Percentiles rank a stretch among this genome's conserved stretches.
Evolutionary conservation across 2,329 filamentous ascomycete genomes (phyloP).

Genomic region (Escovopsis sp.): DNA sequence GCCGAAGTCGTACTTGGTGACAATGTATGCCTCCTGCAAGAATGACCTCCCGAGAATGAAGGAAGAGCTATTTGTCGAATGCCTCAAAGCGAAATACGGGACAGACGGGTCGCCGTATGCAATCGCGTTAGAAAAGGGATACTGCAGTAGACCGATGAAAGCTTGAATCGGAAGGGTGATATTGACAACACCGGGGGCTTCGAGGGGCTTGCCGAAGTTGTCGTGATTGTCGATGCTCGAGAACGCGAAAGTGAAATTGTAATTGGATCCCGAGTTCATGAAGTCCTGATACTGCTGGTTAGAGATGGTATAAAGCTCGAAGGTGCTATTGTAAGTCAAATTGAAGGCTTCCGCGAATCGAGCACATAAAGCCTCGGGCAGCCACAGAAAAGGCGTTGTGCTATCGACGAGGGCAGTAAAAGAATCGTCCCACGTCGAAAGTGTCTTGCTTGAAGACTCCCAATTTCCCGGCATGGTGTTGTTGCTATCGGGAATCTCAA

Average conservation of each 20-base stretch:
- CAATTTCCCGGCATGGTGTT: slow-evolving; percentile 20
- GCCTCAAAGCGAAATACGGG: slow-evolving; percentile 53
- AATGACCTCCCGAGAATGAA: slow-evolving; percentile 54
- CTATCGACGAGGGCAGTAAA: slow-evolving; percentile 45
- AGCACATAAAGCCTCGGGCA: slow-evolving; percentile 45
- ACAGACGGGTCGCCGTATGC: slow-evolving; percentile 28
- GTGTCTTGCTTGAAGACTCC: slow-evolving; percentile 20
- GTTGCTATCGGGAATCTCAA: slow-evolving; percentile 18
- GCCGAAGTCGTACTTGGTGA: slow-evolving; percentile 39
- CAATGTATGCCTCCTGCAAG: slow-evolving; percentile 52
- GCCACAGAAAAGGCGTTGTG: slow-evolving; percentile 48
- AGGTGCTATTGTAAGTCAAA: slow-evolving; percentile 47
- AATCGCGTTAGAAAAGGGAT: slow-evolving; percentile 32
- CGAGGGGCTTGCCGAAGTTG: slow-evolving; percentile 33
- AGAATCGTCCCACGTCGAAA: slow-evolving; percentile 32
- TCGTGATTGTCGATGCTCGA: slow-evolving; percentile 40
- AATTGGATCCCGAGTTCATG: slow-evolving; percentile 25
- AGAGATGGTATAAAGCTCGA: slow-evolving; percentile 50
- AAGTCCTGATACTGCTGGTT: slow-evolving; percentile 38
- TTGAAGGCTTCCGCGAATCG: slow-evolving; percentile 50
- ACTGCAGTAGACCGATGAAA: slow-evolving; percentile 34
- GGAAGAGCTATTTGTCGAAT: slow-evolving; percentile 34
- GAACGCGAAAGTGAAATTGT: slow-evolving; percentile 41
- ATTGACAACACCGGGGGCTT: slow-evolving; percentile 38
- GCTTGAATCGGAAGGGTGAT: slow-evolving; percentile 37